A percentile compares a stretch with the other conserved stretches of the same genome.
Evolutionary conservation across 306 rosid species (phyloP).

Genomic region (Cercis canadensis): DNA sequence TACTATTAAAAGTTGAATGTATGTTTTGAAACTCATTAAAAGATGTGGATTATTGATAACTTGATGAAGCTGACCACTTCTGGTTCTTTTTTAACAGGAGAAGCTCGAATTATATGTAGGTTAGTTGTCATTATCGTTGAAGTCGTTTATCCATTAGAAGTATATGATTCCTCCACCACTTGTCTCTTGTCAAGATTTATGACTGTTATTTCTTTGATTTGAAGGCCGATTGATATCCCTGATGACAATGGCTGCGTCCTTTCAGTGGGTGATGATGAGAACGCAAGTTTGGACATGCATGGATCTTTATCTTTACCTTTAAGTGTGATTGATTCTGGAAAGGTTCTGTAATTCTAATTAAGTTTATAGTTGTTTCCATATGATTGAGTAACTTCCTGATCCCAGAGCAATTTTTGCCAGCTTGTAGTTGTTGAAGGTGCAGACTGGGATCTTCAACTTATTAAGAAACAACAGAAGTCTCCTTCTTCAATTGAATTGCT

Average conservation of each 20-base stretch:
- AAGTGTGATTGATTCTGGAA: conserved; percentile 54
- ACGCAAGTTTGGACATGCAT: conserved; percentile 46
- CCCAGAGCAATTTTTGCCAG: conserved; percentile 43
- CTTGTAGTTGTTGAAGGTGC: conserved; percentile 43
- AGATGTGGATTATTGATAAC: not conserved
- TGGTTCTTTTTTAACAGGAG: conserved; percentile 49
- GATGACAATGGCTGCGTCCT: conserved; percentile 52
- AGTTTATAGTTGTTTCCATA: not conserved
- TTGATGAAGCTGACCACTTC: conserved; percentile 23
- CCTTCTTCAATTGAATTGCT: conserved; percentile 47
- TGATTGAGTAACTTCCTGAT: conserved; percentile 4
- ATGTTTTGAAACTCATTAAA: not conserved
- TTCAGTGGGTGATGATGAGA: conserved; percentile 31
- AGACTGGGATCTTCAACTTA: conserved; percentile 54
- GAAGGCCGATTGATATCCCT: conserved; percentile 55
- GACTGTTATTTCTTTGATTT: conserved; percentile 18
- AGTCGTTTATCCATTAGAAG: not conserved
- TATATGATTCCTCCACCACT: not conserved
- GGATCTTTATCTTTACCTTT: conserved; percentile 60
- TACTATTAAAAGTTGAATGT: not conserved
- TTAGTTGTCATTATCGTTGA: conserved; percentile 25
- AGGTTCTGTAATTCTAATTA: conserved; percentile 46
- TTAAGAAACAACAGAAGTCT: conserved; percentile 49
- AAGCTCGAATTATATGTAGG: conserved; percentile 65
- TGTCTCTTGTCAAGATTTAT: not conserved